Conservation (phyloP, 192 early-diverging fungal genomes). For the Linnemannia elongata region DNA sequence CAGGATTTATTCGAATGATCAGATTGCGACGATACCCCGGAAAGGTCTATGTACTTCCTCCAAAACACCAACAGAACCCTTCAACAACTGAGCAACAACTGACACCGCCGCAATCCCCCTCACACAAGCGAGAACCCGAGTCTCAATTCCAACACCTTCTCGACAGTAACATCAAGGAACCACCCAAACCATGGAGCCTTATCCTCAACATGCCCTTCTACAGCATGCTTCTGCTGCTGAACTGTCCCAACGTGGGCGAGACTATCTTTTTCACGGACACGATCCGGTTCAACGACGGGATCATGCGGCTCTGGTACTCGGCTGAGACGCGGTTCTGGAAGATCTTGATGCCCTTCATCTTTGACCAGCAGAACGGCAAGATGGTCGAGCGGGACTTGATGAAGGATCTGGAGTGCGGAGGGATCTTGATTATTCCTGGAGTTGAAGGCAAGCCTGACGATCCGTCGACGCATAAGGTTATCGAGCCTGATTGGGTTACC, state of each 20-base stretch:
- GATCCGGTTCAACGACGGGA: constrained; percentile 48
- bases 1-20: constrained; percentile 44
- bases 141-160: constrained; percentile 10
- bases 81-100: background rate
- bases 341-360: constrained; percentile 40
- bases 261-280: constrained; percentile 29
- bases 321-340: constrained; percentile 37
- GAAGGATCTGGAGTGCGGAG: constrained; percentile 39
- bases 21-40: constrained; percentile 47
- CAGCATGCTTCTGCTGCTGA: constrained; percentile 29
- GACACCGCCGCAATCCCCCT: constrained; percentile 4
- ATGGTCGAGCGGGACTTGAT: constrained; percentile 36
- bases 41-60: constrained; percentile 47
- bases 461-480: constrained; percentile 18
- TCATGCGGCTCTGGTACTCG: constrained; percentile 49
- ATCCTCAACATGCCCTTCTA: constrained; percentile 42
- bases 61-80: background rate
- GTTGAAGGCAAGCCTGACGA: constrained; percentile 40
- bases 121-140: background rate
- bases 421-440: constrained; percentile 32
- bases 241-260: constrained; percentile 23
- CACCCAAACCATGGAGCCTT: constrained; percentile 28
- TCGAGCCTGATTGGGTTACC: constrained; percentile 10
- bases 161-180: constrained; percentile 2
- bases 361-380: constrained; percentile 43